Base-by-base conservation (phyloP, 2,329 filamentous ascomycete species). In the Colletotrichum acutatum region DNA sequence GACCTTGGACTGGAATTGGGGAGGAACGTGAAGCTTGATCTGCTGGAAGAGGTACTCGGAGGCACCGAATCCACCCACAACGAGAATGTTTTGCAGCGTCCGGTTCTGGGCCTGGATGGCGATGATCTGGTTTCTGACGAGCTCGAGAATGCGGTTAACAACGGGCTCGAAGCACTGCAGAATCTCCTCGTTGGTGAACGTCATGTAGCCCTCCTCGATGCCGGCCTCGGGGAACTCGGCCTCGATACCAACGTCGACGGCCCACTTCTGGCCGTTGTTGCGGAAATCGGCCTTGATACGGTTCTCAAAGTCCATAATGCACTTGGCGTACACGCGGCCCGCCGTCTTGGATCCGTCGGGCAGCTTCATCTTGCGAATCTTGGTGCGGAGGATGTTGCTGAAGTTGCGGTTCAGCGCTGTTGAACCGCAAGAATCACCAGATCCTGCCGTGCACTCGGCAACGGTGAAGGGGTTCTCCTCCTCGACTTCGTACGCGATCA, bases 231-330 rank as follows among this genome's bases (percentile, higher is more conserved):
- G 96, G 86, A 97, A 98, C 81, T 98, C 97, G 56, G 96, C 95
- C 87, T 99, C 97, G 79, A 99, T 98, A 80, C 97, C 97, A 62
- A 99, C 97, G 81, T 99, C 97, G 24, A 98, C 95, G 57, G 97
- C 97, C 97, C 97, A 98, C 84, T 98, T 98, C 84, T 98, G 96
- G 62, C 96, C 95, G 83, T 98, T 98, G 87, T 98, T 98, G 76
- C 97, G 92, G 92, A 99, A 99, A 83, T 98, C 97, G 62, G 97
- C 97, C 89, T 99, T 99, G 90, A 99, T 98, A 83, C 97, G 90
- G 90, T 98, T 98, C 87, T 99, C 97, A 79, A 99, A 99, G 84
- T 99, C 97, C 96, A 98, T 98, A 84, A 99, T 98, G 83, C 96
- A 98, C 86, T 98, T 98, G 77, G 96, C 96, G 83, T 98, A 98